Evolutionary conservation across 257 asterid genomes (phyloP).

Genomic region (Scutellaria baicalensis): DNA sequence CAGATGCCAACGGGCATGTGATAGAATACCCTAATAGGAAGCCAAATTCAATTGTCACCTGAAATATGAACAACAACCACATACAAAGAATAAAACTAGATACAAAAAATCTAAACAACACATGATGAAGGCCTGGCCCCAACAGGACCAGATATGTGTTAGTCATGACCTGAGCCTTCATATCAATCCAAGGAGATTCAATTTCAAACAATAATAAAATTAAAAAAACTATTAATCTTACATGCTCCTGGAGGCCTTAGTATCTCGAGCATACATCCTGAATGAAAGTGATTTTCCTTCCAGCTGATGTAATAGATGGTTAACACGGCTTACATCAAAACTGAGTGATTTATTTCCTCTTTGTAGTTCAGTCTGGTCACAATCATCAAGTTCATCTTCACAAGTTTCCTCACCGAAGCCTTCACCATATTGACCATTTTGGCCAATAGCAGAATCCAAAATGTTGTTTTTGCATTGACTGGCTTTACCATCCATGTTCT

Average conservation of each 20-base stretch:
- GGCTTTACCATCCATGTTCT: conserved; percentile 22
- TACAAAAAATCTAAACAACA: not conserved
- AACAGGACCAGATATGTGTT: not conserved
- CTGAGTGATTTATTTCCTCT: conserved; percentile 43
- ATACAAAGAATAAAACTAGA: not conserved
- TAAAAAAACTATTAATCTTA: conserved; percentile 27
- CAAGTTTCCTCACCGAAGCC: conserved; percentile 19
- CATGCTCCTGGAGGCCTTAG: conserved; percentile 85
- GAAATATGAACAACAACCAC: not conserved
- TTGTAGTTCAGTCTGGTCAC: conserved; percentile 28
- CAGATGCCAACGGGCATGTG: not conserved
- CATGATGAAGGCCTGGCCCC: not conserved
- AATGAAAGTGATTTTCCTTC: conserved; percentile 85
- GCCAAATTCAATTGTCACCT: not conserved
- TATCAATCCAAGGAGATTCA: not conserved
- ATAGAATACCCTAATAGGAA: not conserved
- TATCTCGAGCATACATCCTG: conserved; percentile 96
- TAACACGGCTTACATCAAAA: conserved; percentile 63
- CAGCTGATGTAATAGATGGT: conserved; percentile 58
- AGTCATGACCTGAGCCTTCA: not conserved
- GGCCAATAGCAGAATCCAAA: conserved; percentile 21
- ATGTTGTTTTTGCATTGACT: conserved; percentile 21
- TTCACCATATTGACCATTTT: conserved; percentile 18
- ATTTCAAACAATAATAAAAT: not conserved
- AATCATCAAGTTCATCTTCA: conserved; percentile 18